Base-by-base conservation (phyloP, 495 filamentous ascomycete genomes). In the Pyronema omphalodes region DNA sequence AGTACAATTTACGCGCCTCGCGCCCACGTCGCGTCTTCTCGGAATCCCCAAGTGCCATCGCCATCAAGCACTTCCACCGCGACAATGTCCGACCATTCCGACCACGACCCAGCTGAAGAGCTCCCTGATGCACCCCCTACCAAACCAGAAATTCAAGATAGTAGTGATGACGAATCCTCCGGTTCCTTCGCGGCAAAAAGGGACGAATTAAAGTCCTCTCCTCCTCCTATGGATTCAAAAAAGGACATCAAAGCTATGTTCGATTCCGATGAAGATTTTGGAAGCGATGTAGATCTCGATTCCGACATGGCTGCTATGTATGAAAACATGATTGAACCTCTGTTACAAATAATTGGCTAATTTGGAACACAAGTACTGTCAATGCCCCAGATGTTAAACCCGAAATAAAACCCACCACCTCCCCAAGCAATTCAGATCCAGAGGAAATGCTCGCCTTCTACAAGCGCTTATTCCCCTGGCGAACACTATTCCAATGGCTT, bases 401-500 rank as follows among this genome's bases (percentile, higher is more conserved):
- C 23, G 23, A 29, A 1, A 29, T 29, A 29, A 29, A 29, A 29
- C 23, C 23, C 23, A 2, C 23, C 23, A 2, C 23, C 23, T 29
- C 23, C 23, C 5, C 23, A 29, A 29, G 39, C 29, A 68, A 68
- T 48, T 82, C 83, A 0, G 84, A 93, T 58, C 77, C 83, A 6
- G 85, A 88, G 60, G 72, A 88, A 11, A 83, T 96, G 79, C 76
- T 83, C 54, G 80, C 78, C 33, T 99, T 94, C 69, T 99, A 99
- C 63, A 85, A 93, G 64, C 86, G 91, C 40, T 77, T 96, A 37
- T 96, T 96, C 66, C 91, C 91, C 7, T 99, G 93, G 72, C 81
- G 91, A 35, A 81, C 85, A 59, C 79, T 95, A 19, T 96, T 95
- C 70, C 88, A 95, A 67, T 99, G 91, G 91, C 77, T 99, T 14